phyloP scores from a whole-genome alignment of 306 rosid genomes.

The Bauhinia variegata region DNA sequence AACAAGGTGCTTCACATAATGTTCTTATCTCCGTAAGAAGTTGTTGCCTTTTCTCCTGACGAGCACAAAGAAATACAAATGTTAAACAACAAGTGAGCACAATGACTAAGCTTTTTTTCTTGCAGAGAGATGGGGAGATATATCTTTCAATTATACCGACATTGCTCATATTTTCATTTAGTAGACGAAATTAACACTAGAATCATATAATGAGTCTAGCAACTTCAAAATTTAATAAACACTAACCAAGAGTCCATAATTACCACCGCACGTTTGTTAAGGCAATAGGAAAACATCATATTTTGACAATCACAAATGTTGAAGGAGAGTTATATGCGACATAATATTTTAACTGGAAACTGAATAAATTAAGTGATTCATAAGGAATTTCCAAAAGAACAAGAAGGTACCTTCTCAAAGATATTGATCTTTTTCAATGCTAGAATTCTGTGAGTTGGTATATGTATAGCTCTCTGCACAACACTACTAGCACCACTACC shows the following conservation, averaged over 20 bases:
- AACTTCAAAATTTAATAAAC: conserved; percentile 24
- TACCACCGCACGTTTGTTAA: not conserved
- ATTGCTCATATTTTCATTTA: conserved; percentile 21
- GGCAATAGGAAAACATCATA: not conserved
- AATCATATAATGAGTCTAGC: conserved; percentile 3
- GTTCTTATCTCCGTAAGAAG: conserved; percentile 94
- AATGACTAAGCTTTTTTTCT: not conserved
- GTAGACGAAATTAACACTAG: conserved; percentile 10
- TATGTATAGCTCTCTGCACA: conserved; percentile 95
- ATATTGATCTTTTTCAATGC: conserved; percentile 94
- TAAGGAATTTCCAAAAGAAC: not conserved
- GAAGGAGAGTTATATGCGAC: conserved; percentile 4
- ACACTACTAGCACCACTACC: conserved; percentile 98
- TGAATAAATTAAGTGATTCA: conserved; percentile 1
- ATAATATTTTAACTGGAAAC: conserved; percentile 24
- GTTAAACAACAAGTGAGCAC: not conserved
- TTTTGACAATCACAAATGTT: conserved; percentile 3
- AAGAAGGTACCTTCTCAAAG: conserved; percentile 76
- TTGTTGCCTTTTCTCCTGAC: conserved; percentile 95
- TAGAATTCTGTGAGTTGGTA: conserved; percentile 79
- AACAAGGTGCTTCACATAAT: conserved; percentile 93
- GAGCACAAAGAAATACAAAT: conserved; percentile 27
- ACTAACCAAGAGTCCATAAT: conserved; percentile 16
- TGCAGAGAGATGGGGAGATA: too few relatives aligned
- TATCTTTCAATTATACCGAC: not conserved